phyloP scores from a whole-genome alignment of 192 early-diverging fungal genomes.

The Podila minutissima region DNA sequence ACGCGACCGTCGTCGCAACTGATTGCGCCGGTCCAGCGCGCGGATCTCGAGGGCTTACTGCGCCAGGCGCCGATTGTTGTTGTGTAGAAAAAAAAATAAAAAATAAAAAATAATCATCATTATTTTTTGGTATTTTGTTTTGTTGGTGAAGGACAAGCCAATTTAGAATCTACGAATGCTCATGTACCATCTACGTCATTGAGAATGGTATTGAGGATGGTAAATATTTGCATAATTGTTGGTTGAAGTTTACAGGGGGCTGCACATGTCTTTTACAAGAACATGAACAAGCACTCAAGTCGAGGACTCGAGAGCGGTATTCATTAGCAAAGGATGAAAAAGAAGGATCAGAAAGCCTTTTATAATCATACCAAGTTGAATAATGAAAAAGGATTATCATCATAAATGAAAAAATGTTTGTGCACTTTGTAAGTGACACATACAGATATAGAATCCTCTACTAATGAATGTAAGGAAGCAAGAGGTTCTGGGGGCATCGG shows the following conservation, averaged over 20 bases:
- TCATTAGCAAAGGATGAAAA: not conserved
- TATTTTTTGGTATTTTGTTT: not conserved
- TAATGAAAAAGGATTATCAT: constrained; percentile 6
- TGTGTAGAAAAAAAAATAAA: not conserved
- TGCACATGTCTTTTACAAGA: no score
- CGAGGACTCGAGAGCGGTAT: no score
- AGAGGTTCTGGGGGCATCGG: no score
- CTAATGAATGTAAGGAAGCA: constrained; percentile 5
- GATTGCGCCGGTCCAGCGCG: not conserved
- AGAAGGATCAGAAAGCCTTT: constrained; percentile 4
- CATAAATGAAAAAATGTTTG: constrained; percentile 7
- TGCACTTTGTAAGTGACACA: constrained; percentile 4
- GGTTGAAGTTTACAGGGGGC: no score
- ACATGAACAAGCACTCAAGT: no score
- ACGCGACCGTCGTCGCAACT: not conserved
- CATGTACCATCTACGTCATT: no score
- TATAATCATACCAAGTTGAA: constrained; percentile 4
- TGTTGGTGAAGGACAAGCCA: no score
- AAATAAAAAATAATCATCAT: not conserved
- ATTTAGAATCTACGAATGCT: no score
- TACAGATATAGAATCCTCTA: constrained; percentile 7
- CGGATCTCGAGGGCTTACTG: not conserved
- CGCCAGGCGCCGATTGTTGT: not conserved
- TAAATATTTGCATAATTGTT: no score
- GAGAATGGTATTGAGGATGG: no score